Conservation (phyloP, 257 asterid species). For the Mitragyna speciosa region DNA sequence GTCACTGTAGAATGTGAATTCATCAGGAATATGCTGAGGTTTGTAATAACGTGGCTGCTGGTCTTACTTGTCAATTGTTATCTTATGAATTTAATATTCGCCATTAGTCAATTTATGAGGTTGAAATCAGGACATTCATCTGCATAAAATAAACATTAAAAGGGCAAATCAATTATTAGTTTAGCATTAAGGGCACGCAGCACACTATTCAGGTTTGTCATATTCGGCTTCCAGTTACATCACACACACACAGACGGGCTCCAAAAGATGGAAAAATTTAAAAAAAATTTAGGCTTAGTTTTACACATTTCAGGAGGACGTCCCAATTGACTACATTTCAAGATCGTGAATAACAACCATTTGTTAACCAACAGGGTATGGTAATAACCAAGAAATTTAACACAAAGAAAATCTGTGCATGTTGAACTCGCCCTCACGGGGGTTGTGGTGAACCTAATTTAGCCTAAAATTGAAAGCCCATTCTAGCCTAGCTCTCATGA, state of each 20-base stretch:
- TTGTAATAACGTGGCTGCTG: constrained; percentile 26
- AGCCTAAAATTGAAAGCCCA: background rate
- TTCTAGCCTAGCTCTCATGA: background rate
- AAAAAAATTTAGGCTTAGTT: background rate
- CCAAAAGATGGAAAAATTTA: background rate
- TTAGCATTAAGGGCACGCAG: constrained; percentile 65
- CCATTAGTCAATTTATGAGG: constrained; percentile 25
- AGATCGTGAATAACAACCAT: background rate
- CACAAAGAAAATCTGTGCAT: background rate
- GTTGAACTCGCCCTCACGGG: background rate
- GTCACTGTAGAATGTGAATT: constrained; percentile 19
- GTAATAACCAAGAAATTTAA: background rate
- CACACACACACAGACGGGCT: background rate
- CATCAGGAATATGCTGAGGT: constrained; percentile 31
- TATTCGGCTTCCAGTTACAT: constrained; percentile 7
- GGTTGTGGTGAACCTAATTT: background rate
- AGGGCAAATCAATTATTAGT: constrained; percentile 21
- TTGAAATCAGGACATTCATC: constrained; percentile 23
- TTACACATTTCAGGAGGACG: background rate
- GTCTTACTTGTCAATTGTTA: background rate
- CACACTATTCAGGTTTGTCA: constrained; percentile 39
- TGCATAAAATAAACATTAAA: background rate
- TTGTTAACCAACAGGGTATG: background rate
- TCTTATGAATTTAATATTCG: constrained; percentile 12
- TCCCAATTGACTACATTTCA: background rate